Base-by-base conservation (phyloP, 805 yeast species). In the Kodamaea kaohsiungensis region DNA sequence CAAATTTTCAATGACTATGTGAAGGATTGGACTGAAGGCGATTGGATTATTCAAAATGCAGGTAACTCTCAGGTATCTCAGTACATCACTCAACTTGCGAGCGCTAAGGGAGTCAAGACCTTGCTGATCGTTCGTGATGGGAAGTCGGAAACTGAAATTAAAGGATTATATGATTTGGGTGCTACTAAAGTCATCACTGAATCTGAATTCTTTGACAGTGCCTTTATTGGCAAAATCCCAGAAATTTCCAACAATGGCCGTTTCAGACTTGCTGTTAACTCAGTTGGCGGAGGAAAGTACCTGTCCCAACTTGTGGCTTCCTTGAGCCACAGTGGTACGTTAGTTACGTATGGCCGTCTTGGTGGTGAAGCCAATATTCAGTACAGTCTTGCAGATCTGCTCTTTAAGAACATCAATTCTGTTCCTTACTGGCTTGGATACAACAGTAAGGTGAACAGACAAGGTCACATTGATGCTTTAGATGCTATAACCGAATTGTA, bases 401-500 rank as follows among this genome's bases (percentile, higher is more conserved):
- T 71, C 52, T 68, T 61, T 56, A 71, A 69, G 53, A 69, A 71
- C 56, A 59, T 71, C 50, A 61, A 67, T 17, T 59, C 68, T 25
- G 59, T 52, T 17, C 63, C 71, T 15, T 71, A 67, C 61, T 71
- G 75, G 75, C 61, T 71, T 45, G 68, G 70, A 33, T 53, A 63
- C 15, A 70, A 69, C 53, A 61, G 59, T 45, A 48, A 49, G 19
- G 43, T 35, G 2, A 40, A 87, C 61, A 93, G 95, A 2, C 77
- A 78, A 33, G 75, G 78, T 35, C 88, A 88, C 66, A 75, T 77
- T 42, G 72, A 75, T 2, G 80, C 87, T n/a, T 75, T 89, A 30
- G 58, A 72, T 7, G 81, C 76, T 35, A 74, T 91, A 43, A 73
- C 87, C 43, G 73, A 81, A 47, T 71, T 87, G 59, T 87, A 86